phyloP scores from a whole-genome alignment of 441 rosid species.

The Macaranga tanarius region DNA sequence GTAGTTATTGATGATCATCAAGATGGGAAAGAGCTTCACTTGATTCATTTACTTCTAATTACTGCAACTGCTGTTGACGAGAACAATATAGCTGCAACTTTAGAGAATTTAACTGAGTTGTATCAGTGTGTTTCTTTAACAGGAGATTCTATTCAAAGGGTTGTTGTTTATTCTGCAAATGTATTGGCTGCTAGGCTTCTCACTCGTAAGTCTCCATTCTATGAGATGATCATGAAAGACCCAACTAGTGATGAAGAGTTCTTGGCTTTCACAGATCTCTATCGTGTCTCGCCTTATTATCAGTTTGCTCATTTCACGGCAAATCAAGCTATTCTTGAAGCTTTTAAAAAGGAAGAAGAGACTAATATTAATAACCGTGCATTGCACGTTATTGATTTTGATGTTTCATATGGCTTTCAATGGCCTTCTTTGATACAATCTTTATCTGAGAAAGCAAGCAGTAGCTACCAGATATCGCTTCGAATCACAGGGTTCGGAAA shows the following conservation, averaged over 20 bases:
- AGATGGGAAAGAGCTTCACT: conserved; percentile 46
- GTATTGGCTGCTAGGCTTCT: conserved; percentile 58
- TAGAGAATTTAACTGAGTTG: conserved; percentile 42
- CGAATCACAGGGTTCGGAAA: conserved; percentile 50
- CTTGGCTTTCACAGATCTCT: conserved; percentile 53
- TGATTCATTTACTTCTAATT: conserved; percentile 58
- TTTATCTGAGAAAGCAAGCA: conserved; percentile 51
- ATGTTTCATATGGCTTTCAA: conserved; percentile 57
- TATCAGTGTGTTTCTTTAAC: conserved; percentile 43
- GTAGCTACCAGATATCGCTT: conserved; percentile 35
- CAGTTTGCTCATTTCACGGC: conserved; percentile 78
- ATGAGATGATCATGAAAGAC: conserved; percentile 51
- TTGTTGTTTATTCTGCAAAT: conserved; percentile 56
- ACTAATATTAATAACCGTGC: conserved; percentile 31
- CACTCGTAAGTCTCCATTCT: conserved; percentile 53
- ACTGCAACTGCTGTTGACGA: conserved; percentile 51
- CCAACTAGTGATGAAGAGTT: conserved; percentile 54
- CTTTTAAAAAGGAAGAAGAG: conserved; percentile 42
- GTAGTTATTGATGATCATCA: conserved; percentile 36
- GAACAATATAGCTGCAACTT: conserved; percentile 31
- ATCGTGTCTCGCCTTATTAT: conserved; percentile 57
- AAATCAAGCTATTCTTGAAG: conserved; percentile 57
- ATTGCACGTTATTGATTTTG: conserved; percentile 60
- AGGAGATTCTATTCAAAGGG: conserved; percentile 63
- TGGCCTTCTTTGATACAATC: conserved; percentile 77